Evolutionary conservation across 1,284 basidiomycete genomes (phyloP), one percentile per base, ranked within the genome.

Genomic region (Puccinia hordei): DNA sequence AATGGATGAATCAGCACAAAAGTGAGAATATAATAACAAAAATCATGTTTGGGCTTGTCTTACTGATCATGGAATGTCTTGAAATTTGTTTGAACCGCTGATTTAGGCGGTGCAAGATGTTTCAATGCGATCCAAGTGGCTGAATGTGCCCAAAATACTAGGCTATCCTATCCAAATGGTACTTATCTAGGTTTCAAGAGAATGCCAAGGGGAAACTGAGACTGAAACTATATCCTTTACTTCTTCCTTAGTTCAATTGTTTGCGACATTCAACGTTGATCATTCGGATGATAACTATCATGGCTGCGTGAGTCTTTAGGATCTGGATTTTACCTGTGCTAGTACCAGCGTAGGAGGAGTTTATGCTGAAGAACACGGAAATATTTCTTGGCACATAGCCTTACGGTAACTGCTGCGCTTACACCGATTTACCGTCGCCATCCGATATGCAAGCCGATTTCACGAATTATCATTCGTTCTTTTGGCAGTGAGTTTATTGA

Each of bases 321-420:
- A 35, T 38, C 30, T 66, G 22, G 49, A 24, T 24, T 41, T 59
- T 8, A 22, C n/a, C n/a, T 24, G 17, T 1, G 38, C 38, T 27
- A 24, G 6, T 41, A 4, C 12, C 38, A 41, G 12, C 38, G 38
- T 12, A 46, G 17, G 5, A 69, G 30, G 46, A 33, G 15, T 22
- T 24, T 38, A 4, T 35, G 30, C 22, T 41, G 33, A 17, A 41
- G 38, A 41, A 41, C n/a, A 41, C 2, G 2, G 6, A 15, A 27
- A 59, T 27, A 22, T 74, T 41, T 38, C 12, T 76, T 33, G 17
- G 38, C 12, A 41, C 38, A 38, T 49, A 76, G 74, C 75, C 75
- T 44, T 78, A 78, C 55, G 75, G 75, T n/a, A 59, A 30, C 27
- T 78, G 75, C 38, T 78, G 38, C 51, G 75, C 75, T 1, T 78